Base-by-base conservation (phyloP, 2,329 filamentous ascomycete species). In the Cyphellophora attinorum region DNA sequence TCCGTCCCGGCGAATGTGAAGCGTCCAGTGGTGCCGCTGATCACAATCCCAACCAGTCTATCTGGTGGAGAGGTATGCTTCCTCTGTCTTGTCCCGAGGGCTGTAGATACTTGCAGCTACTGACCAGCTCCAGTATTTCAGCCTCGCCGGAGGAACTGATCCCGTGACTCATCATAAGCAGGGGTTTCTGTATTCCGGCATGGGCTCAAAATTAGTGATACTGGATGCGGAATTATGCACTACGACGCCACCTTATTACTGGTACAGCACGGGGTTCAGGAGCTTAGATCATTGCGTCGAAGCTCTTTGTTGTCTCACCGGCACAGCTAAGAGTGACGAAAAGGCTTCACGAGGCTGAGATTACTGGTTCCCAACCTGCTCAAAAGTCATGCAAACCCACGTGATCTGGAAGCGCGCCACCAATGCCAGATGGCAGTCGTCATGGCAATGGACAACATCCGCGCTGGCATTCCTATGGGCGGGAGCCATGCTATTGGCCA, bases 211-310 rank as follows among this genome's bases (percentile, higher is more conserved):
- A 4, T 58, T 79, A 3, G 59, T 77, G 4, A 68, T 79, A 23
- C 64, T 76, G 2, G 74, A 77, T 37, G 68, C 74, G 2, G 55
- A 60, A 11, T 55, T 78, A 1, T 61, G 60, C 11, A 51, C 57
- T 2, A 67, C 65, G 0, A 76, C 72, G 0, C 74, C 73, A 0
- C 54, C 58, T 1, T 55, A 56, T 13, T 58, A 74, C 14, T 79
- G 73, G 74, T 55, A 77, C 2, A 69, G 66, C 28, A 74, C 71
- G 0, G 74, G 75, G 0, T 59, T 77, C 5, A 59, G 72, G 6
- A 63, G 67, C 0, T 61, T 76, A 0, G 72, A 76, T 44, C 72
- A 76, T 46, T 75, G 70, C 37, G 64, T 76, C 3, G 72, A 76
- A 51, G 67, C 66, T 1, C 49, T 71, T 4, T 72, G 67, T 41